Base-by-base conservation (phyloP, 257 asterid genomes). In the Solanum rostratum region DNA sequence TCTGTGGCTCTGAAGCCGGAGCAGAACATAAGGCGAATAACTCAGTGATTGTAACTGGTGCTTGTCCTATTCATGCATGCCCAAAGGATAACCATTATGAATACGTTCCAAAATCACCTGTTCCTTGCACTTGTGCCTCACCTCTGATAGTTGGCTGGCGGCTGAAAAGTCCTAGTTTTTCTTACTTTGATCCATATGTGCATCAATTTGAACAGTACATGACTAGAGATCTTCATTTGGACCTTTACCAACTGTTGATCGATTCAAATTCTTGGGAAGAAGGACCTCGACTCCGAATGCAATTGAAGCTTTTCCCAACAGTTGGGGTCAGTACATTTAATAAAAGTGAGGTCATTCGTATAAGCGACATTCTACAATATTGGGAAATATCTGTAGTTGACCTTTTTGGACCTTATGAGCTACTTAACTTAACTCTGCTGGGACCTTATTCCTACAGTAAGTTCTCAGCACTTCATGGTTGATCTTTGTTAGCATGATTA, bases 91-190 rank as follows among this genome's bases (percentile, higher is more conserved):
- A 78, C 49, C 50, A 78, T 29, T 78, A 78, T 52, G 82, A 78
- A 52, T 93, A 84, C 41, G 92, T 93, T 63, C 91, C 91, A 57
- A 90, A 90, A 57, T 97, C 97, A 16, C 79, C 92, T 83, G 85
- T 95, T 87, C 49, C 76, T n/a, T 97, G 99, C 88, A 86, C 91
- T 84, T 97, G 99, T 88, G 94, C 96, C 66, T 95, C 87, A 45
- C 99, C 99, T 27, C 82, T 97, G 33, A 88, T 85, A 80, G 91
- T 97, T 83, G 99, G 98, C 70, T 97, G 92, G 84, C 94, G 99
- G 84, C 85, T 97, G 86, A 97, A 97, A 88, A 95, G 99, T 89
- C 99, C 99, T 29, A 97, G 97, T 30, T 93, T 97, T 86, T 89
- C 89, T 3, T 94, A 94, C 88, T 97, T 93, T 85, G 69, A 37